phyloP scores from a whole-genome alignment of 495 filamentous ascomycete species.

The Aspergillus nanangensis region DNA sequence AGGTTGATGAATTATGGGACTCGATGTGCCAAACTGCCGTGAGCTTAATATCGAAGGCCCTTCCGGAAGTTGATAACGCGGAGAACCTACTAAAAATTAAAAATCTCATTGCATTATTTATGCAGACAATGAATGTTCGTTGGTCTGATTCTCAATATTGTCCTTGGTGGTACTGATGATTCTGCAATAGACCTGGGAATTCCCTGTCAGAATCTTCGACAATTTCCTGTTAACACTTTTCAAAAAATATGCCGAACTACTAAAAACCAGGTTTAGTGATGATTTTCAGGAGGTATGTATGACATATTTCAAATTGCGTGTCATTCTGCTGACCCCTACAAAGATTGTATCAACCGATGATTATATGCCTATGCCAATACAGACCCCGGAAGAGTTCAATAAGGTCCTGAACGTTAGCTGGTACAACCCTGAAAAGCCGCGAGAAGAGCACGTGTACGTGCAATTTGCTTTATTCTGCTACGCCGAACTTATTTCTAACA shows the following conservation, averaged over 20 bases:
- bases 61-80: constrained; percentile 74
- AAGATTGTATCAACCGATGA: constrained; percentile 95
- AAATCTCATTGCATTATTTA: constrained; percentile 86
- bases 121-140: constrained; percentile 85
- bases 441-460: constrained; percentile 70
- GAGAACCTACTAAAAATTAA: constrained; percentile 88
- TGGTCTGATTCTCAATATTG: constrained; percentile 24
- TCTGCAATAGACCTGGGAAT: constrained; percentile 69
- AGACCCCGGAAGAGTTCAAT: constrained; percentile 83
- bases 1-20: constrained; percentile 97
- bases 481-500: constrained; percentile 7
- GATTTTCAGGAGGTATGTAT: constrained; percentile 93
- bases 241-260: constrained; percentile 85
- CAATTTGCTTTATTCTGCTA: background rate
- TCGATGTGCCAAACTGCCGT: constrained; percentile 92
- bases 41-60: constrained; percentile 67
- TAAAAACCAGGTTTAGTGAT: constrained; percentile 84
- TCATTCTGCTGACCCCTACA: constrained; percentile 7
- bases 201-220: constrained; percentile 76
- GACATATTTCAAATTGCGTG: background rate
- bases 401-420: constrained; percentile 92
- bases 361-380: constrained; percentile 98
- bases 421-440: constrained; percentile 77
- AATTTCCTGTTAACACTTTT: constrained; percentile 81
- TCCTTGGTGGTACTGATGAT: constrained; percentile 7